A percentile compares a stretch with the other conserved stretches of the same genome.
Conservation (phyloP, 768 basidiomycete species). For the Lactarius evosmus region DNA sequence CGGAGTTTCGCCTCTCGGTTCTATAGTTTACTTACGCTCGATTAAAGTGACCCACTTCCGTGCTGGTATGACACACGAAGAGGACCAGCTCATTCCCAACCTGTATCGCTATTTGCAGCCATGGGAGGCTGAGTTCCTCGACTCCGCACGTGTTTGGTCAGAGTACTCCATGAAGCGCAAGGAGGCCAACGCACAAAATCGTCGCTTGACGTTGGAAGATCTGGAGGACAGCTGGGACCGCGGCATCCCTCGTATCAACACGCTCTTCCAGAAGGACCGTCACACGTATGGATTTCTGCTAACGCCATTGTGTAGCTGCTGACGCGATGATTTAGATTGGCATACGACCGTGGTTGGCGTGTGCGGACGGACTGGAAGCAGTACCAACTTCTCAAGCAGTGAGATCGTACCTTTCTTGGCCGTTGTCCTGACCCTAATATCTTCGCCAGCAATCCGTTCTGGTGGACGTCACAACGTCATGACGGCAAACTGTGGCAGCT, state of each 20-base stretch:
- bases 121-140: slow-evolving; percentile 97
- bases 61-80: slow-evolving; percentile 96
- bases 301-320: slow-evolving; percentile 4
- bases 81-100: slow-evolving; percentile 94
- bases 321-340: slow-evolving; percentile 50
- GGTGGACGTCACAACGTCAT: slow-evolving; percentile 98
- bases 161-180: slow-evolving; percentile 99
- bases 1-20: slow-evolving; percentile 23
- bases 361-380: slow-evolving; percentile 98
- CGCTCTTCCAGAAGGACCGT: slow-evolving; percentile 97
- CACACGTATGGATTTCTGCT: slow-evolving; percentile 60
- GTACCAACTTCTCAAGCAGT: slow-evolving; percentile 91
- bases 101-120: slow-evolving; percentile 95
- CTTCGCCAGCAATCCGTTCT: slow-evolving; percentile 81
- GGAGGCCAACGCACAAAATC: slow-evolving; percentile 98
- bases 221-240: slow-evolving; percentile 98
- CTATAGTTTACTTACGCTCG: background rate
- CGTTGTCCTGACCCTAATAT: background rate
- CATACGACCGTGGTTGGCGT: slow-evolving; percentile 99
- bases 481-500: slow-evolving; percentile 96
- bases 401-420: slow-evolving; percentile 32
- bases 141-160: slow-evolving; percentile 98
- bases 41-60: slow-evolving; percentile 91
- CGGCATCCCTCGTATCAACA: slow-evolving; percentile 98
- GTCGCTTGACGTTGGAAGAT: slow-evolving; percentile 94